phyloP scores from a whole-genome alignment of 306 rosid species.

The Chamaecrista fasciculata region DNA sequence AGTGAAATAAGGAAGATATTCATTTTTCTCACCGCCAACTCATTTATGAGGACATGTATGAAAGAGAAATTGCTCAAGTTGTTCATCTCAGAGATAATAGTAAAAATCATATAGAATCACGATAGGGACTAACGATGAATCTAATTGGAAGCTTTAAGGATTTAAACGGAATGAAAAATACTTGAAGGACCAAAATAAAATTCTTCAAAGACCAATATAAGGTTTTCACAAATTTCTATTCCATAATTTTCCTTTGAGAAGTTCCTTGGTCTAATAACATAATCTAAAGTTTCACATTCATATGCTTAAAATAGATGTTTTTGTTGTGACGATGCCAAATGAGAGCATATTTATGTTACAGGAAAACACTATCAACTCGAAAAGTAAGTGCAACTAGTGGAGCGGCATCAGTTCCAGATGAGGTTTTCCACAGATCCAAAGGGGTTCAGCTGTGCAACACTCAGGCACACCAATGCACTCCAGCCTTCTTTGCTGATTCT shows the following conservation, averaged over 20 bases:
- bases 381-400: slow-evolving; percentile 87
- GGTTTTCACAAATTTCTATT: too few relatives aligned
- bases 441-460: slow-evolving; percentile 94
- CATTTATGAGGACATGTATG: too few relatives aligned
- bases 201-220: too few relatives aligned
- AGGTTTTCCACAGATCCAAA: slow-evolving; percentile 84
- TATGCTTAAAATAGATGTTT: slow-evolving; percentile 8
- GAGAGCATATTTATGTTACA: slow-evolving; percentile 25
- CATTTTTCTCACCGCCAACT: too few relatives aligned
- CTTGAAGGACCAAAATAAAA: too few relatives aligned
- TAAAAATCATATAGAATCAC: too few relatives aligned
- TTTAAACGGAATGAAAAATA: too few relatives aligned
- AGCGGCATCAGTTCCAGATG: slow-evolving; percentile 94
- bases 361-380: slow-evolving; percentile 81
- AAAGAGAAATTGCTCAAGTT: too few relatives aligned
- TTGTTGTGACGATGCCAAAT: slow-evolving; percentile 11
- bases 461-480: slow-evolving; percentile 86
- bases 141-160: too few relatives aligned
- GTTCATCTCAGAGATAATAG: too few relatives aligned
- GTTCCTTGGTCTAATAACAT: background rate
- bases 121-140: too few relatives aligned
- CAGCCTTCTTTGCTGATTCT: slow-evolving; percentile 94
- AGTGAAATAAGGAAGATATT: too few relatives aligned
- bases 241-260: background rate
- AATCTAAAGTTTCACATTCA: background rate